Conservation (phyloP, 116 monocot genomes). For the Phalaenopsis hybrid region DNA sequence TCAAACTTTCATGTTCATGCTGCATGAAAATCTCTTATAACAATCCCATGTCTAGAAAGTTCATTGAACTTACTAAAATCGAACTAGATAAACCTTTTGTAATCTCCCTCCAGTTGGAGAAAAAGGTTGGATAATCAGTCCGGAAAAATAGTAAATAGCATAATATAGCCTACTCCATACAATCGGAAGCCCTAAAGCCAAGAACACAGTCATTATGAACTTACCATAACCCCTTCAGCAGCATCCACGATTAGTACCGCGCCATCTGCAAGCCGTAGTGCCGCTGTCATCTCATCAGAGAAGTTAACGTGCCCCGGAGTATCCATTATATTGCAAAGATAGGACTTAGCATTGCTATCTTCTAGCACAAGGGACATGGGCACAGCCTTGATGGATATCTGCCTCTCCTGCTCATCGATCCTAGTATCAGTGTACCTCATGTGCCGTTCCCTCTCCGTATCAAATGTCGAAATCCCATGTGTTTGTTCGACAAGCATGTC, state of each 20-base stretch:
- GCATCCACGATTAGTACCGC: constrained; percentile 89
- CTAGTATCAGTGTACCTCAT: constrained; percentile 88
- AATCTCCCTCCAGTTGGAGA: background rate
- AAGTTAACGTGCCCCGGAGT: constrained; percentile 96
- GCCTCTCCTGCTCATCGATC: constrained; percentile 94
- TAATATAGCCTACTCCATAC: background rate
- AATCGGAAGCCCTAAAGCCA: background rate
- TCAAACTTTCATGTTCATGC: background rate
- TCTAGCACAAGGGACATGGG: constrained; percentile 94
- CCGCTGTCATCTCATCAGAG: constrained; percentile 98
- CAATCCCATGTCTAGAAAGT: background rate
- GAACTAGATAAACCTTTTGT: background rate
- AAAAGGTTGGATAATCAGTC: background rate
- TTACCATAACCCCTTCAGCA: constrained; percentile 95
- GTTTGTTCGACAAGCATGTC: constrained; percentile 99
- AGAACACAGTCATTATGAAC: background rate
- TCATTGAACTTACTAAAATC: background rate
- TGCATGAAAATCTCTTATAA: background rate
- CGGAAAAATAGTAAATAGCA: background rate
- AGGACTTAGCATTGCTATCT: constrained; percentile 83
- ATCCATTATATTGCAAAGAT: constrained; percentile 94
- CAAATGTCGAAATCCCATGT: constrained; percentile 72
- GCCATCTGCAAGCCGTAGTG: constrained; percentile 78
- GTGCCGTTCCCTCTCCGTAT: constrained; percentile 65
- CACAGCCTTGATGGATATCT: constrained; percentile 87